phyloP scores from a whole-genome alignment of 352 stramenopile species.

The Saprolegnia parasitica region DNA sequence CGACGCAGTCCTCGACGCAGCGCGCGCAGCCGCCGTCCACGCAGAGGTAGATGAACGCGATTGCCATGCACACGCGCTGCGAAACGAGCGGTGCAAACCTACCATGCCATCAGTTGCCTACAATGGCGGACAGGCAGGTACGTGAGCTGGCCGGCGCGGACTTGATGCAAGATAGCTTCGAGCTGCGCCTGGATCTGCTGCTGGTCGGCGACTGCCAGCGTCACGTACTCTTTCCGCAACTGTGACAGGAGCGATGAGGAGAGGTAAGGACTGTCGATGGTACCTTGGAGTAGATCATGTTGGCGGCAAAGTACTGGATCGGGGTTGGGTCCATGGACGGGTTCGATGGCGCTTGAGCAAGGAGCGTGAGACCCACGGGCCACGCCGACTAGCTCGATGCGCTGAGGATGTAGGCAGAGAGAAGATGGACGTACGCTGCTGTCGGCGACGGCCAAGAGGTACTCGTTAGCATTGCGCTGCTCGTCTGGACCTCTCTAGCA shows the following conservation, averaged over 20 bases:
- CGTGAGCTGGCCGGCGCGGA: constrained; percentile 8
- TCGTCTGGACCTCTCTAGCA: constrained; percentile 16
- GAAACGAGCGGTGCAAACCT: constrained; percentile 22
- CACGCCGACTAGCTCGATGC: constrained; percentile 13
- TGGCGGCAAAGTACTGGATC: constrained; percentile 27
- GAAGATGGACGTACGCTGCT: constrained; percentile 22
- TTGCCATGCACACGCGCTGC: constrained; percentile 27
- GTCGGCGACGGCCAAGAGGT: constrained; percentile 19
- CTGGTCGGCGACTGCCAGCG: constrained; percentile 6
- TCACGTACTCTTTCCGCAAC: constrained; percentile 24
- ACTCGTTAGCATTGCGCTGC: constrained; percentile 25
- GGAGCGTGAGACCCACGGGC: constrained; percentile 9
- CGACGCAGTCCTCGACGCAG: constrained; percentile 21
- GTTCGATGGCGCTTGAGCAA: not conserved
- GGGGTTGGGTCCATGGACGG: constrained; percentile 5
- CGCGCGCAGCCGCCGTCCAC: constrained; percentile 20
- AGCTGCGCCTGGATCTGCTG: constrained; percentile 18
- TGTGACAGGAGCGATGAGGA: not conserved
- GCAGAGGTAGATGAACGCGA: constrained; percentile 6
- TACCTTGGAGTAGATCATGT: constrained; percentile 30
- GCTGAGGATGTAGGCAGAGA: not conserved
- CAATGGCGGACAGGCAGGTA: not conserved
- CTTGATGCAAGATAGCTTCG: constrained; percentile 16
- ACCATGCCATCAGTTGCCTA: not conserved
- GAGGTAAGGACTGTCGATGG: not conserved